Evolutionary conservation across 805 yeast genomes (phyloP).

Genomic region (Saccharomycopsis fermentans): DNA sequence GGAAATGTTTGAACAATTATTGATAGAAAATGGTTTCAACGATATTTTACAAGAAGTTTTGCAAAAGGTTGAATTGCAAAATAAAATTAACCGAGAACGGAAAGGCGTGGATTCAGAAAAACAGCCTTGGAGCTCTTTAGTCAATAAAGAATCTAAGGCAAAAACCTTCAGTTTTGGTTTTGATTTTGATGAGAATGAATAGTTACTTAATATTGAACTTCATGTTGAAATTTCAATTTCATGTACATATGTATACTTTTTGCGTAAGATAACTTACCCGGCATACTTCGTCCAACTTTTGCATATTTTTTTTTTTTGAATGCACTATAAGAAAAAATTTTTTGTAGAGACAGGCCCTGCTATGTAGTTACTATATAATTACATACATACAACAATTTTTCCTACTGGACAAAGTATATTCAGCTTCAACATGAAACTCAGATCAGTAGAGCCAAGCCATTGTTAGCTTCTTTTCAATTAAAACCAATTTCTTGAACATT

Average conservation of each 20-base stretch:
- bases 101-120: neutral
- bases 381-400: neutral
- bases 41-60: slow-evolving; percentile 30
- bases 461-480: no score
- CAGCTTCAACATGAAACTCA: no score
- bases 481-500: neutral
- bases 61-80: slow-evolving; percentile 23
- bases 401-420: neutral
- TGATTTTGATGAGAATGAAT: slow-evolving; percentile 10
- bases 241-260: neutral
- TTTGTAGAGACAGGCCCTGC: neutral
- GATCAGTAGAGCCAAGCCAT: no score
- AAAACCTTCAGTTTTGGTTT: slow-evolving; percentile 28
- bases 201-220: neutral
- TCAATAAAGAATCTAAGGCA: neutral
- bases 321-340: neutral
- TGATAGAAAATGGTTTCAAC: slow-evolving; percentile 31
- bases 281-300: neutral
- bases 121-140: slow-evolving; percentile 1
- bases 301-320: neutral
- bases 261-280: neutral
- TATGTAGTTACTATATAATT: no score
- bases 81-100: slow-evolving; percentile 19
- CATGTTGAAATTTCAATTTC: neutral
- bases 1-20: slow-evolving; percentile 47